A percentile compares a stretch with the other conserved stretches of the same genome.
Evolutionary conservation across 2,329 filamentous ascomycete species (phyloP).

Genomic region (Fusarium nodosum): DNA sequence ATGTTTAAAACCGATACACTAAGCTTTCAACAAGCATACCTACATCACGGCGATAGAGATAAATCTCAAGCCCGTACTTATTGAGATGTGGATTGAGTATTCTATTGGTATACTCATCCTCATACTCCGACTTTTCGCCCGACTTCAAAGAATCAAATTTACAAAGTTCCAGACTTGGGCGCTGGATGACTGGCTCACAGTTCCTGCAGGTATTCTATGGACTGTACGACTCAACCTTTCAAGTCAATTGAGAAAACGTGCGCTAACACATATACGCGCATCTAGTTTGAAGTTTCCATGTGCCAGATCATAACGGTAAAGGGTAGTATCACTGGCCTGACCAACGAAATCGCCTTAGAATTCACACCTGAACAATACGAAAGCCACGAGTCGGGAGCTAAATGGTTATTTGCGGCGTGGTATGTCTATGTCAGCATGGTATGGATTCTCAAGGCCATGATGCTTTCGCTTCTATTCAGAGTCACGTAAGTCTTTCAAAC

Average conservation of each 20-base stretch:
- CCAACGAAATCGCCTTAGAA: not conserved
- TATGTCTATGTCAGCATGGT: not conserved
- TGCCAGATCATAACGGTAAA: not conserved
- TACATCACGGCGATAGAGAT: not conserved
- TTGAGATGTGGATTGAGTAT: not conserved
- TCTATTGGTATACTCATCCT: not conserved
- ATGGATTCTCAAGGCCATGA: not conserved
- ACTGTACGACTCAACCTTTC: not conserved
- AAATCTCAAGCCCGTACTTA: not conserved
- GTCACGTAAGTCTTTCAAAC: not conserved
- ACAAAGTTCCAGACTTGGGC: not conserved
- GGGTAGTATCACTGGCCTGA: not conserved
- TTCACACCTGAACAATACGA: not conserved
- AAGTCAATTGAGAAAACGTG: not conserved
- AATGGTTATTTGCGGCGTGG: not conserved
- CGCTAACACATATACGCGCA: not conserved
- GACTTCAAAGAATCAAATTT: not conserved
- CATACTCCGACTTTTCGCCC: not conserved
- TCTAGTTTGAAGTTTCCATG: not conserved
- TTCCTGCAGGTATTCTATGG: not conserved
- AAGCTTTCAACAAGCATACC: not conserved
- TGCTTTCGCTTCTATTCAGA: not conserved
- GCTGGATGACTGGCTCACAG: not conserved
- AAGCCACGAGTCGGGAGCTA: not conserved
- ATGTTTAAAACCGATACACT: not conserved